phyloP scores from a whole-genome alignment of 805 yeast genomes.

The Kregervanrija fluxuum region DNA sequence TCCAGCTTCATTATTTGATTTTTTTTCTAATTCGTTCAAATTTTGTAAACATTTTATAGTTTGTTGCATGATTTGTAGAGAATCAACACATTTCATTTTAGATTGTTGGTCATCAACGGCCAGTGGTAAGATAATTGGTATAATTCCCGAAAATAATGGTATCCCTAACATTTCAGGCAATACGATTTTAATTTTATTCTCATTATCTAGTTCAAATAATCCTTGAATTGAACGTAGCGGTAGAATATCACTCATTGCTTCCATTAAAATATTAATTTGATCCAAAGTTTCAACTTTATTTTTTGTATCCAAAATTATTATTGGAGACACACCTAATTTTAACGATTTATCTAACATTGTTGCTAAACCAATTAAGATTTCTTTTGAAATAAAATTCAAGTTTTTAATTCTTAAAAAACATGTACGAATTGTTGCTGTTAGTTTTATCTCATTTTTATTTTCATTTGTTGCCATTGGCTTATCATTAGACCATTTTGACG shows the following conservation, averaged over 20 bases:
- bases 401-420: constrained; percentile 50
- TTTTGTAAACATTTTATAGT: constrained; percentile 30
- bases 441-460: constrained; percentile 19
- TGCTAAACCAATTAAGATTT: constrained; percentile 40
- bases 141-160: constrained; percentile 35
- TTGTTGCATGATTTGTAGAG: constrained; percentile 34
- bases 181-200: constrained; percentile 16
- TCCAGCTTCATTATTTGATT: constrained; percentile 12
- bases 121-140: constrained; percentile 63
- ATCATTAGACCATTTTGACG: constrained; percentile 1
- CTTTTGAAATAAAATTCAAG: constrained; percentile 26
- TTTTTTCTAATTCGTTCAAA: constrained; percentile 15
- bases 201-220: constrained; percentile 27
- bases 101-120: constrained; percentile 30
- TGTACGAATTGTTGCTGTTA: constrained; percentile 37
- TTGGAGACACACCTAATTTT: constrained; percentile 62
- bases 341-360: constrained; percentile 48
- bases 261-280: constrained; percentile 3
- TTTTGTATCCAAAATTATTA: constrained; percentile 47
- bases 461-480: neutral
- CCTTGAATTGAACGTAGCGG: constrained; percentile 28
- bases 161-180: constrained; percentile 33
- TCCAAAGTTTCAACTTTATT: neutral
- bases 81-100: constrained; percentile 27
- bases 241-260: neutral